Evolutionary conservation across 345 rosid species (phyloP).

Genomic region (Dipteronia dyeriana): DNA sequence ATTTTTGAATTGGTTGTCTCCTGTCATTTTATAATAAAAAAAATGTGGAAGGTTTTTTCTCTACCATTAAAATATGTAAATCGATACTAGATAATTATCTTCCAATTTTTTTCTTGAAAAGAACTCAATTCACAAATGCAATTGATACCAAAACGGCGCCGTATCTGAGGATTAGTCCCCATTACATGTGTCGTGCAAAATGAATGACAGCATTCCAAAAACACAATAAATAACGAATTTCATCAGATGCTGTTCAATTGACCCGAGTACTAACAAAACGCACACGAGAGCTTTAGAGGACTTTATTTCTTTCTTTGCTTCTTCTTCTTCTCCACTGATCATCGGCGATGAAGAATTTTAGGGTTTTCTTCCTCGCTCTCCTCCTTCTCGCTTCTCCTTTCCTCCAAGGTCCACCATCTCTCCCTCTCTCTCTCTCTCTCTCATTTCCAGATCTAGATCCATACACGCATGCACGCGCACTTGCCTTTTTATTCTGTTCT

Average conservation of each 20-base stretch:
- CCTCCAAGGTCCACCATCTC: slow-evolving; percentile 56
- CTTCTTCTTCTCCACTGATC: neutral
- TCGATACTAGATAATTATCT: too few relatives aligned
- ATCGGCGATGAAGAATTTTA: slow-evolving; percentile 42
- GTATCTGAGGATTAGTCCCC: neutral
- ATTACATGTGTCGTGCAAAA: neutral
- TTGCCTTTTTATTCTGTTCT: neutral
- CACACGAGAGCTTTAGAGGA: too few relatives aligned
- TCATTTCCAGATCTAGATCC: slow-evolving; percentile 56
- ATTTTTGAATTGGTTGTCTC: too few relatives aligned
- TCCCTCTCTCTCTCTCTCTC: neutral
- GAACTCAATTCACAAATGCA: neutral
- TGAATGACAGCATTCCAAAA: neutral
- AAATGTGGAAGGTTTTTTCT: too few relatives aligned
- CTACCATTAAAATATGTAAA: too few relatives aligned
- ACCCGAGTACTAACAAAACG: neutral
- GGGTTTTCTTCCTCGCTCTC: slow-evolving; percentile 64
- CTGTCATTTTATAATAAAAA: too few relatives aligned
- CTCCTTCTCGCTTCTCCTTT: slow-evolving; percentile 73
- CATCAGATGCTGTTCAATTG: neutral
- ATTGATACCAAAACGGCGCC: neutral
- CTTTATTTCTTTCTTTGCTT: too few relatives aligned
- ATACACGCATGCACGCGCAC: neutral
- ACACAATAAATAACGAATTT: neutral
- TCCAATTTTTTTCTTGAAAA: too few relatives aligned